Base-by-base conservation (phyloP, 2,329 filamentous ascomycete species). In the Botrytis cinerea region DNA sequence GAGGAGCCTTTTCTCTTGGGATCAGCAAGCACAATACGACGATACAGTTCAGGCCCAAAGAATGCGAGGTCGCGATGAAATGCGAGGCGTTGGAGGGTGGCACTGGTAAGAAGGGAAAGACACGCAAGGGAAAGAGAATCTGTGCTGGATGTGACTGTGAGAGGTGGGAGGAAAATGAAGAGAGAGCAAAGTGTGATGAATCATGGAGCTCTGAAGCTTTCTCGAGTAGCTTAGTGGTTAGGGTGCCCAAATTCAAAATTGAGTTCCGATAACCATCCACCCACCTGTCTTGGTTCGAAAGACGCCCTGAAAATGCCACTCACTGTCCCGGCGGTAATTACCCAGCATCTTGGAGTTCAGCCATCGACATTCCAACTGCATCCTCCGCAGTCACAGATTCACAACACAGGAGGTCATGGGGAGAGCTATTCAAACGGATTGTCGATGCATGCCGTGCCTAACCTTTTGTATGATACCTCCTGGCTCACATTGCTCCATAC, bases 31-130 rank as follows among this genome's bases (percentile, higher is more conserved):
- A 63, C 38, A 43, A 7, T 43, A 45, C 28, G 61, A 28, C 14
- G 59, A 32, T 16, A 25, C 32, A 25, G 57, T 35, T 25, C 32
- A 61, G 51, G 16, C 28, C n/a, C 35, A 4, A 22, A 3, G 18
- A 63, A 45, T 22, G 8, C 25, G 28, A 45, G 61, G 61, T 9
- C 5, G 61, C 40, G n/a, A 64, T 46, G n/a, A 43, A 32, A 64
- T 45, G 32, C n/a, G 61, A 20, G 40, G 61, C 61, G 51, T 64
- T 25, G 61, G n/a, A 46, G 61, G 61, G 61, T 64, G 61, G 32
- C 40, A 46, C 61, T 32, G 61, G 32, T 16, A 16, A n/a, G 48
- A 54, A n/a, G 25, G 48, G 25, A n/a, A 51, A 16, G 48, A 4
- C 14, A 51, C 12, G 46, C 18, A 46, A 46, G 8, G 45, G 22